Evolutionary conservation across 2,329 filamentous ascomycete species (phyloP), one percentile per base, ranked within the genome.

Genomic region (Amesomyces nigricolor): DNA sequence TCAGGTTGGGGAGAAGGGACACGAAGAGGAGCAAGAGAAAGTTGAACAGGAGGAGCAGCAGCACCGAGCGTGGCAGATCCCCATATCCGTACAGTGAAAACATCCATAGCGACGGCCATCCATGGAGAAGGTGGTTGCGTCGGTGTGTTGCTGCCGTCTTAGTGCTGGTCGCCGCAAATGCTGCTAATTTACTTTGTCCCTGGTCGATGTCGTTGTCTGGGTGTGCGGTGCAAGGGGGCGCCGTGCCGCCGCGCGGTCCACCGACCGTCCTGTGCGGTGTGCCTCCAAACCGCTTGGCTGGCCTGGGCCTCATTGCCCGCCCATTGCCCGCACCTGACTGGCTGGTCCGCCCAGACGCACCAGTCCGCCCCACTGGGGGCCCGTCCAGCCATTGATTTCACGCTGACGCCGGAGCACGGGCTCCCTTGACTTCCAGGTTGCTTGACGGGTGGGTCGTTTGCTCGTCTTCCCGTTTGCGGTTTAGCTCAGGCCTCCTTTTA

Each of bases 131-230:
- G 58, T 57, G 61, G 61, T 64, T 64, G 62, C 58, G 62, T 59
- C 59, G 59, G 51, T 60, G 59, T 50, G 59, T 58, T 59, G 60
- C 61, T 62, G 57, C 43, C 59, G 59, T 61, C 58, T 64, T 61
- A 61, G 61, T 61, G 58, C 62, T 57, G 58, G 62, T 64, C 61
- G 62, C 61, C 60, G 61, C 62, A 62, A 63, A 63, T 63, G 60
- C 61, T 64, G 61, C 61, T 64, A 63, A 64, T 64, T 64, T 64
- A 61, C 63, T 63, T 64, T 62, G 60, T 63, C 61, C 63, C 61
- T 62, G 60, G 63, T 63, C 60, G 62, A 61, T 59, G 61, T 64
- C 63, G 63, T 63, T 62, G 62, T 64, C 58, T 63, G 61, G 53
- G 62, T 60, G 62, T 60, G 55, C 53, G 52, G 59, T 58, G 62